A percentile compares a stretch with the other conserved stretches of the same genome.
Conservation (phyloP, 371 early-diverging fungal genomes). For the Choanephora cucurbitarum region DNA sequence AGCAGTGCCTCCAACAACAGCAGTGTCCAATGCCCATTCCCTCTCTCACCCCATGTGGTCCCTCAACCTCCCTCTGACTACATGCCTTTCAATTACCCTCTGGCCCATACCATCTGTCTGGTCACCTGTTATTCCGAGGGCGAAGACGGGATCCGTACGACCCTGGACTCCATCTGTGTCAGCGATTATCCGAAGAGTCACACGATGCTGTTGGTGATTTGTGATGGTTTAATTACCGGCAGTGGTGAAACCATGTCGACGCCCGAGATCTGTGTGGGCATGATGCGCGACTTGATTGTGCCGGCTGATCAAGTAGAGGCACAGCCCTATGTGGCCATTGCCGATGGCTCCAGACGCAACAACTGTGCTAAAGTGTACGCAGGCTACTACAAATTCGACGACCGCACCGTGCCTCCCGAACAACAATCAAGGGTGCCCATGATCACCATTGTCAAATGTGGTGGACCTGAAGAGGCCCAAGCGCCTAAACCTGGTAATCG, state of each 20-base stretch:
- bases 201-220: constrained; percentile 90
- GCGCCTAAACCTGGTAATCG: constrained; percentile 89
- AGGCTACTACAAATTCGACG: constrained; percentile 83
- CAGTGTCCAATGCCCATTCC: constrained; percentile 33
- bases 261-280: constrained; percentile 79
- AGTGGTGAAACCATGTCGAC: constrained; percentile 78
- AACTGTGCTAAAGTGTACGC: constrained; percentile 96
- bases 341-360: constrained; percentile 89
- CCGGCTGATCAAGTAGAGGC: constrained; percentile 68
- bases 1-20: constrained; percentile 13
- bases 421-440: constrained; percentile 75
- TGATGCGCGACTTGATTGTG: constrained; percentile 79
- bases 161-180: constrained; percentile 91
- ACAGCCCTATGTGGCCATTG: constrained; percentile 91
- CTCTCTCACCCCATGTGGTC: constrained; percentile 41
- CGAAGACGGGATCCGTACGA: constrained; percentile 85
- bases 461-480: constrained; percentile 72
- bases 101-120: constrained; percentile 76
- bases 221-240: constrained; percentile 90
- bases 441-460: constrained; percentile 93
- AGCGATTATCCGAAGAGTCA: constrained; percentile 92
- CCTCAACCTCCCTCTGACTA: constrained; percentile 54
- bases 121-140: constrained; percentile 95
- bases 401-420: constrained; percentile 50
- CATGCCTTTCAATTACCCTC: constrained; percentile 70